Evolutionary conservation across 1,284 basidiomycete species (phyloP).

Genomic region (Ganoderma leucocontextum): DNA sequence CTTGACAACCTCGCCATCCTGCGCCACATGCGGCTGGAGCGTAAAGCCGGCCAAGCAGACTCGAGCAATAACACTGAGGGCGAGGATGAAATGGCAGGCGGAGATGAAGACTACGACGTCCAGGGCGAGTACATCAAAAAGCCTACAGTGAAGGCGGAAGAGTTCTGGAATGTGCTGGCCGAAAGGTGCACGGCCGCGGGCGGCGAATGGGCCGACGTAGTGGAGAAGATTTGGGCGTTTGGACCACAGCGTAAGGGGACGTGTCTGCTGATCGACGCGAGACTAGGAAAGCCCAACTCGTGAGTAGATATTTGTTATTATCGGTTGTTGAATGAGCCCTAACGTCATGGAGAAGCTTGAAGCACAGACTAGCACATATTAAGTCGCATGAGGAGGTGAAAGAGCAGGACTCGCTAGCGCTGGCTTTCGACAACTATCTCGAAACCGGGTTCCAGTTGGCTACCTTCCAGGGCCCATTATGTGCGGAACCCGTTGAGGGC

Average conservation of each 20-base stretch:
- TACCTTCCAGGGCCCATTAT: slow-evolving; percentile 92
- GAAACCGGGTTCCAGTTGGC: slow-evolving; percentile 97
- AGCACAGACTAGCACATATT: slow-evolving; percentile 52
- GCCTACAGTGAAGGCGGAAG: slow-evolving; percentile 72
- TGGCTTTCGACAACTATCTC: slow-evolving; percentile 83
- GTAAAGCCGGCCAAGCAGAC: slow-evolving; percentile 44
- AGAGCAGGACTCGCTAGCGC: slow-evolving; percentile 36
- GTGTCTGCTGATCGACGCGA: slow-evolving; percentile 85
- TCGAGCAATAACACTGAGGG: slow-evolving; percentile 47
- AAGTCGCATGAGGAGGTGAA: slow-evolving; percentile 40
- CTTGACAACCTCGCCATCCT: slow-evolving; percentile 74
- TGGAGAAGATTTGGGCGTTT: slow-evolving; percentile 88
- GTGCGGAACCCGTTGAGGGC: slow-evolving; percentile 94
- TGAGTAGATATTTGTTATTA: slow-evolving; percentile 46
- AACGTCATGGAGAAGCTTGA: slow-evolving; percentile 52
- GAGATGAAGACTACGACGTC: slow-evolving; percentile 52
- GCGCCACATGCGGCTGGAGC: slow-evolving; percentile 61
- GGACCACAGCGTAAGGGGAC: slow-evolving; percentile 90
- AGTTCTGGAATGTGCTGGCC: slow-evolving; percentile 85
- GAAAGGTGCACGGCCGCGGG: slow-evolving; percentile 74
- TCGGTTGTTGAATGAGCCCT: slow-evolving; percentile 10
- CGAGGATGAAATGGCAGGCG: slow-evolving; percentile 42
- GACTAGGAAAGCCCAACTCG: slow-evolving; percentile 60
- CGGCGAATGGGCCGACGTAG: slow-evolving; percentile 82
- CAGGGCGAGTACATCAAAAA: slow-evolving; percentile 67